Evolutionary conservation across 169 alveolate species (phyloP), one percentile per base, ranked within the genome.

Genomic region (Plasmodium berghei): DNA sequence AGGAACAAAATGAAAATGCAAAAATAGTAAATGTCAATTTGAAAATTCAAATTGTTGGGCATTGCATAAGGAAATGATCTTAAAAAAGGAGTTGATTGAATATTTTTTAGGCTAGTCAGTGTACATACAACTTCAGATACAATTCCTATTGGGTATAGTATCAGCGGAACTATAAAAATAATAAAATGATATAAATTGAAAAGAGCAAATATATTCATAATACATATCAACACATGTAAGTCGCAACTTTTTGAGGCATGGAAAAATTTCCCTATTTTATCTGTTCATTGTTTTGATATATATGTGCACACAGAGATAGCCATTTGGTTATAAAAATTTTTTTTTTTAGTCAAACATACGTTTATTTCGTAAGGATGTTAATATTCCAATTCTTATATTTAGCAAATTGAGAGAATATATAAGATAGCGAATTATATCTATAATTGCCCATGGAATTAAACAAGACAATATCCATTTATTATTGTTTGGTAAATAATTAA

Each of bases 41-140:
- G 86, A 62, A 83, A 83, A 83, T 83, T 83, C 45, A 83, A 55
- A 83, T 83, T 83, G 48, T 83, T 83, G 16, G 90, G 90, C 90
- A 83, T 83, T 28, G 90, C 22, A 71, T 83, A 83, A 9, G 90
- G 90, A 54, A 54, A 83, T 3, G 90, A 42, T 61, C 90, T 83
- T 52, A 83, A 64, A 61, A 45, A 67, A 1, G 90, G 90, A 2
- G 90, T 83, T 28, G 59, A 5, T 48, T 45, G 67, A 61, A 83
- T 83, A 52, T 69, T 83, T 40, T 83, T 58, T 12, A 83, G 67
- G 46, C 90, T 83, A 9, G 90, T 20, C 45, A 67, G 40, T 18
- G 85, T 66, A 22, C 90, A 83, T 28, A 83, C 85, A 56, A 83
- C 72, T 83, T 83, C 90, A 22, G 90, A 83, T 2, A 85, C 70